These are phyloP conservation scores for Phytophthora fragariae DNA, from an alignment of 352 stramenopile genomes.

Conservation along the genomic window DNA sequence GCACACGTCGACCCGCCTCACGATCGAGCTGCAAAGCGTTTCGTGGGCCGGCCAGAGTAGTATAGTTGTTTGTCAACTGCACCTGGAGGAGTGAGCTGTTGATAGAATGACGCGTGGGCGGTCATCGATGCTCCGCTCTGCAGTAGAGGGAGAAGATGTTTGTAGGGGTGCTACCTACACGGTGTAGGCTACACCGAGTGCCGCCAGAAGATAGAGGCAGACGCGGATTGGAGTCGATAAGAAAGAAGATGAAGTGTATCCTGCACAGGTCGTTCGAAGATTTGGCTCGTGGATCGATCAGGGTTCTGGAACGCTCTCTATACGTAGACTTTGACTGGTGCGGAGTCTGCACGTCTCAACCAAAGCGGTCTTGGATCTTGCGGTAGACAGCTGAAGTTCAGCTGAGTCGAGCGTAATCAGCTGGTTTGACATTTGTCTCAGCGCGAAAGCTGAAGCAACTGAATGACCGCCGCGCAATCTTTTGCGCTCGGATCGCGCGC, in stretches of 20 bases:
- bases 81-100: slow-evolving; percentile 26
- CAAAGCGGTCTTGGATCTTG: neutral
- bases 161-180: neutral
- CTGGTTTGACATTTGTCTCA: slow-evolving; percentile 19
- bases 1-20: slow-evolving; percentile 26
- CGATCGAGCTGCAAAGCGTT: slow-evolving; percentile 39
- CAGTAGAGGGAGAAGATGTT: neutral
- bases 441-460: slow-evolving; percentile 19
- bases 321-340: neutral
- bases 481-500: slow-evolving; percentile 17
- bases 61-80: slow-evolving; percentile 27
- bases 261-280: neutral
- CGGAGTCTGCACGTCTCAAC: neutral
- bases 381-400: neutral
- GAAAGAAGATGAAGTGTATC: neutral
- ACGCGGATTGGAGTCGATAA: neutral
- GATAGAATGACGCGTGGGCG: slow-evolving; percentile 5
- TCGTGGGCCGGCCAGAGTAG: slow-evolving; percentile 40
- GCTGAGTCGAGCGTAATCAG: too few relatives aligned
- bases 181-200: too few relatives aligned
- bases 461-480: slow-evolving; percentile 20
- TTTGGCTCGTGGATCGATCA: neutral
- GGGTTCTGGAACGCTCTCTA: neutral
- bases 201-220: neutral
- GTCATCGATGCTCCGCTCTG: neutral